Conservation (phyloP, 75 land plant species). For the Sequoiadendron giganteum region DNA sequence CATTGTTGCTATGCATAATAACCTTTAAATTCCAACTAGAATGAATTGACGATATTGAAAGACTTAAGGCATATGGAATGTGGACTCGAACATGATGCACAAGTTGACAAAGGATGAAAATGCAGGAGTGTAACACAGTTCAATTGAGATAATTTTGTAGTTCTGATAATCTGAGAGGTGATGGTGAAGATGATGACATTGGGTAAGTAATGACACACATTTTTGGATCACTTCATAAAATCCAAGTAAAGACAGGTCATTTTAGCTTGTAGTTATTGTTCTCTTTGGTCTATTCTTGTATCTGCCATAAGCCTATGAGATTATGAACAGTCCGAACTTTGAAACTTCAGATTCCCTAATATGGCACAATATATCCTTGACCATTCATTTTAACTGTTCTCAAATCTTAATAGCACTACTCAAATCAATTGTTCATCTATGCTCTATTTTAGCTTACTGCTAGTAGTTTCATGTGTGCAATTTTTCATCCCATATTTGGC, state of each 20-base stretch:
- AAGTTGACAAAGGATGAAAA: neutral
- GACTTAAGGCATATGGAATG: neutral
- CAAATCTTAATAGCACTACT: no score
- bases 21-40: neutral
- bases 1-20: neutral
- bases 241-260: neutral
- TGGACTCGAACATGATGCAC: neutral
- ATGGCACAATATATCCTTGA: neutral
- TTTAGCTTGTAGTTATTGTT: no score
- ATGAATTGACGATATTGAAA: neutral
- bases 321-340: neutral
- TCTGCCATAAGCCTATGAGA: neutral
- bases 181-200: no score
- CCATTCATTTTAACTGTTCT: no score
- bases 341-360: neutral
- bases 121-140: neutral
- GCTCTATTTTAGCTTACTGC: neutral
- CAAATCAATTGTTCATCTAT: no score
- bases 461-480: neutral
- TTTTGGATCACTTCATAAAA: neutral
- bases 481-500: neutral
- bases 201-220: neutral
- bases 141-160: no score
- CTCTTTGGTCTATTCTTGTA: no score
- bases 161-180: no score